phyloP scores from a whole-genome alignment of 148 eudicot species.

The Amaranthus cruentus region DNA sequence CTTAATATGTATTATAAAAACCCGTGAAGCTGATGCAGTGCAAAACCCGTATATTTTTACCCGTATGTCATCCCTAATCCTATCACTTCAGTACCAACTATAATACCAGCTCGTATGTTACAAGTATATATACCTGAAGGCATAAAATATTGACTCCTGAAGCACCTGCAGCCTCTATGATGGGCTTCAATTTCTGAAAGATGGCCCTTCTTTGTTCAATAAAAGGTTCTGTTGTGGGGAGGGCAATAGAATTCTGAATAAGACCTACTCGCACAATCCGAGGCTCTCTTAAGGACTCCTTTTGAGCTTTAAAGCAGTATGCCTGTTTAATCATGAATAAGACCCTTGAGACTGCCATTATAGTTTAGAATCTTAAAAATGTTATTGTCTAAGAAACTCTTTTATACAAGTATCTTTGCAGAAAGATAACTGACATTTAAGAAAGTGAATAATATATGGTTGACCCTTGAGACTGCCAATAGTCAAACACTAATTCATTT shows the following conservation, averaged over 20 bases:
- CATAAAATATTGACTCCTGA: conserved; percentile 90
- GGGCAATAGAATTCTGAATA: conserved; percentile 74
- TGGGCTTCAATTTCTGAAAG: conserved; percentile 71
- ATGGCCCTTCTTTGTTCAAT: conserved; percentile 65
- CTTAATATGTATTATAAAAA: neutral
- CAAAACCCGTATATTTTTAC: too few species aligned
- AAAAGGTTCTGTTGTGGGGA: conserved; percentile 74
- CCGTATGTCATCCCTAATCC: too few species aligned
- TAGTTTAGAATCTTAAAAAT: too few species aligned
- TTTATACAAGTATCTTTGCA: neutral
- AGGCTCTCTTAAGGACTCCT: conserved; percentile 75
- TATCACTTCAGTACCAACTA: too few species aligned
- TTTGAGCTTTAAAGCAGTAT: conserved; percentile 69
- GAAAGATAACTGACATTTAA: neutral
- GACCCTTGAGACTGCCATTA: too few species aligned
- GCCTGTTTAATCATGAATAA: conserved; percentile 37
- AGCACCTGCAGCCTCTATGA: conserved; percentile 88
- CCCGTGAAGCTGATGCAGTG: neutral
- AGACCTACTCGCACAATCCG: conserved; percentile 79
- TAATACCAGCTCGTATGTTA: neutral
- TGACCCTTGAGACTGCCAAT: neutral
- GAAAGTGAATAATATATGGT: neutral
- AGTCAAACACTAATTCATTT: neutral
- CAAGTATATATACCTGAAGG: conserved; percentile 52
- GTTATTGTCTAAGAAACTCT: too few species aligned